These are phyloP conservation scores for Rhodamnia rubescens DNA, from an alignment of 345 rosid genomes.

Conservation along the genomic window DNA sequence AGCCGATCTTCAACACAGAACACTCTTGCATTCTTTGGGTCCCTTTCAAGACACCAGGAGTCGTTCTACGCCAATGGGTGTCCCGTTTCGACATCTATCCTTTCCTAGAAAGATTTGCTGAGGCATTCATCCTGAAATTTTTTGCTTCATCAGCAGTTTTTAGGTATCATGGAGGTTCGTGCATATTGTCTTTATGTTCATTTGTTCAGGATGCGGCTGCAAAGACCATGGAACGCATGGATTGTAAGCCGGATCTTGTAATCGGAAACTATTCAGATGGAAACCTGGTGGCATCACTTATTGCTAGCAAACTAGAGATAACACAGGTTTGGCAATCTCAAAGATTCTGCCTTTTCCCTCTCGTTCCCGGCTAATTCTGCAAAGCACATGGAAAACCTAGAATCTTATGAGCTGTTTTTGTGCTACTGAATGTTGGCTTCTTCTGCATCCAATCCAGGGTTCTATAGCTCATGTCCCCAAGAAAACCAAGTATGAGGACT, in stretches of 20 bases:
- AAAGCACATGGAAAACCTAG: not conserved
- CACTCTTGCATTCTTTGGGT: conserved; percentile 69
- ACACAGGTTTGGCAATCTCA: conserved; percentile 27
- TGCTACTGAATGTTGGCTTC: not conserved
- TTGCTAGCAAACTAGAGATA: conserved; percentile 65
- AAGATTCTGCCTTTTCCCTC: not conserved
- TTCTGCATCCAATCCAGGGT: conserved; percentile 18
- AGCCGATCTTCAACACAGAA: conserved; percentile 49
- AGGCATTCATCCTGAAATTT: conserved; percentile 16
- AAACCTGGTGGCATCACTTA: conserved; percentile 74
- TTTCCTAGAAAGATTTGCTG: conserved; percentile 62
- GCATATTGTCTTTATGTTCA: not conserved
- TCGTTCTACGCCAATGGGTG: conserved; percentile 62
- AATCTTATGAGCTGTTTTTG: not conserved
- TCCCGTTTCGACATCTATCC: conserved; percentile 82
- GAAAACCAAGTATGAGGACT: conserved; percentile 79
- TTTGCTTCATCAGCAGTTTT: not conserved
- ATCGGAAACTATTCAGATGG: conserved; percentile 88
- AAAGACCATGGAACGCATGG: conserved; percentile 48
- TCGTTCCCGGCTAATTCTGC: not conserved
- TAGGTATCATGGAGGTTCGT: not conserved
- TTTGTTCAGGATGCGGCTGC: conserved; percentile 44
- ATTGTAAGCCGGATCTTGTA: conserved; percentile 71
- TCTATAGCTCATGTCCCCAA: conserved; percentile 87
- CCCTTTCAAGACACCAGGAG: conserved; percentile 62